These are phyloP conservation scores for Cyberlindnera lachancei DNA, from an alignment of 805 yeast species.

Conservation along the genomic window DNA sequence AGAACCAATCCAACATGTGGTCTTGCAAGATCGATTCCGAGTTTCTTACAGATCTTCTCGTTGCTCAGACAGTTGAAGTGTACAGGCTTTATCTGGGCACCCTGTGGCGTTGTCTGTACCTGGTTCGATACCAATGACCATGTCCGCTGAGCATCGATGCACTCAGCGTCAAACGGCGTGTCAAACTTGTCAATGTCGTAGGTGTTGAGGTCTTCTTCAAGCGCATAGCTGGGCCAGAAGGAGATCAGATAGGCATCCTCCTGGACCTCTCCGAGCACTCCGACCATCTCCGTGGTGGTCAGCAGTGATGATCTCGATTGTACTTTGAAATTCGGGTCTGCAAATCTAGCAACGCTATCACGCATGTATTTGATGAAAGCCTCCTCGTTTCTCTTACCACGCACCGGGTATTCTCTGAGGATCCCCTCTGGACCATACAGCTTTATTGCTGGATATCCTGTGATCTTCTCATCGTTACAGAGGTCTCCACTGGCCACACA, in stretches of 20 bases:
- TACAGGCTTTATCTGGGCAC: too few species aligned
- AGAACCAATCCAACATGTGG: slow-evolving; percentile 47
- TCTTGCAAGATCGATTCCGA: slow-evolving; percentile 33
- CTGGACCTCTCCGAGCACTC: slow-evolving; percentile 35
- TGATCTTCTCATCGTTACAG: slow-evolving; percentile 59
- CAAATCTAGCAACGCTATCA: slow-evolving; percentile 42
- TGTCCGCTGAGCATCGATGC: slow-evolving; percentile 41
- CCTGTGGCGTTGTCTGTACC: slow-evolving; percentile 28
- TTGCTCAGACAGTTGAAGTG: slow-evolving; percentile 56
- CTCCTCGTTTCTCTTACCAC: slow-evolving; percentile 38
- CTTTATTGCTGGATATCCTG: slow-evolving; percentile 62
- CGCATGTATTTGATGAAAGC: slow-evolving; percentile 46
- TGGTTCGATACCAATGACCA: slow-evolving; percentile 56
- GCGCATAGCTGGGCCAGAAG: slow-evolving; percentile 54
- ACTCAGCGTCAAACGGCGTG: slow-evolving; percentile 40
- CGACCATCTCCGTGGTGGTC: slow-evolving; percentile 35
- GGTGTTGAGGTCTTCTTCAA: slow-evolving; percentile 26
- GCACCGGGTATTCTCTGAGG: slow-evolving; percentile 40
- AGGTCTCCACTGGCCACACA: slow-evolving; percentile 85
- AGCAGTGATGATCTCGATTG: slow-evolving; percentile 35
- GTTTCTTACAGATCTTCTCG: slow-evolving; percentile 40
- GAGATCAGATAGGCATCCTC: slow-evolving; percentile 48
- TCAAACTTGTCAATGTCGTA: slow-evolving; percentile 26
- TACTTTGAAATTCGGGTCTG: slow-evolving; percentile 29
- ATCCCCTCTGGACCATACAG: slow-evolving; percentile 56